phyloP scores from a whole-genome alignment of 2,329 filamentous ascomycete genomes.

The Polytolypa hystricis region DNA sequence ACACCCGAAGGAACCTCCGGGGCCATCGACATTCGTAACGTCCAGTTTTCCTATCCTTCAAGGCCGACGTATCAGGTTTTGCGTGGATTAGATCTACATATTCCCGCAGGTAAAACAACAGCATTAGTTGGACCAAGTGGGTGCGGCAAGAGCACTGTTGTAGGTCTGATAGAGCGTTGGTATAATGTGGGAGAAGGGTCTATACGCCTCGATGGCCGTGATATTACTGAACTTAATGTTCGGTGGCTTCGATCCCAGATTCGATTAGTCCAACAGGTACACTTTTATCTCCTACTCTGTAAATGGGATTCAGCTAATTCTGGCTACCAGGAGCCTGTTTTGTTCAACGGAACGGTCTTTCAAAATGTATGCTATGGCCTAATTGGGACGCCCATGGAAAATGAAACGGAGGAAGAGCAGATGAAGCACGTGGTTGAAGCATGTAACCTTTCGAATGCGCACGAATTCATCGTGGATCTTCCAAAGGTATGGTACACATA shows the following conservation, averaged over 20 bases:
- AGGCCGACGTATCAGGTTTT: conserved; percentile 34
- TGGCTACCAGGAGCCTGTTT: conserved; percentile 63
- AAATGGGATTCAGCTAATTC: conserved; percentile 13
- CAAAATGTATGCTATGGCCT: conserved; percentile 71
- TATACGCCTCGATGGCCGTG: conserved; percentile 39
- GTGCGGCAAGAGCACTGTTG: conserved; percentile 47
- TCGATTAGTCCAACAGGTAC: conserved; percentile 39
- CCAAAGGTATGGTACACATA: conserved; percentile 41
- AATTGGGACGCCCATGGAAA: conserved; percentile 61
- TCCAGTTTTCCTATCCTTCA: conserved; percentile 39
- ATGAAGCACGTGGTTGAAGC: conserved; percentile 58
- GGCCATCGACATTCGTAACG: conserved; percentile 29
- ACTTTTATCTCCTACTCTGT: background rate
- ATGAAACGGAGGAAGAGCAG: conserved; percentile 52
- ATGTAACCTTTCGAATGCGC: conserved; percentile 74
- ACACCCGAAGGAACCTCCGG: conserved; percentile 18
- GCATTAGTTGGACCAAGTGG: conserved; percentile 50
- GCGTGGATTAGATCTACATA: conserved; percentile 31
- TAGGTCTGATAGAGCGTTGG: conserved; percentile 45
- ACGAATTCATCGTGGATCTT: conserved; percentile 66
- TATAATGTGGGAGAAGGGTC: conserved; percentile 45
- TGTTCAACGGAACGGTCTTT: conserved; percentile 72
- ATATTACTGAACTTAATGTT: conserved; percentile 41
- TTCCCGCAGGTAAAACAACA: conserved; percentile 41
- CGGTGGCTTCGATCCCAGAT: conserved; percentile 29